Conservation (phyloP, 2,329 filamentous ascomycete genomes). For the Dactylellina sp. region DNA sequence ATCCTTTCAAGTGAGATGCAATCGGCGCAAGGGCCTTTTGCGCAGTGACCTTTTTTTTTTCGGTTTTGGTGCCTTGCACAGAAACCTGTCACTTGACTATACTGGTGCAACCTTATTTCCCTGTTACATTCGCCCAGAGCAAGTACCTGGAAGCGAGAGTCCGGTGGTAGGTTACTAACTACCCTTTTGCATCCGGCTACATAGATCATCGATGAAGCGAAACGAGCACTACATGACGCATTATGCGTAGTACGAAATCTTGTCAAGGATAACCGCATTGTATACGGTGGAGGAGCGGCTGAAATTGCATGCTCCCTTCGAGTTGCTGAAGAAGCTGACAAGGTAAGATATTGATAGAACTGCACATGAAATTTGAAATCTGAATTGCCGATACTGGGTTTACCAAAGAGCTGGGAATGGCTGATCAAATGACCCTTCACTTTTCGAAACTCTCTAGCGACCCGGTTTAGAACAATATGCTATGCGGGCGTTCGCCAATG, state of each 20-base stretch:
- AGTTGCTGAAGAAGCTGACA: slow-evolving; percentile 92
- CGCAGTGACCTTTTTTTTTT: slow-evolving; percentile 24
- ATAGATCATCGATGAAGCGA: slow-evolving; percentile 98
- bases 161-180: slow-evolving; percentile 31
- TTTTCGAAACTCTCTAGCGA: slow-evolving; percentile 68
- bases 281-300: slow-evolving; percentile 95
- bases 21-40: slow-evolving; percentile 11
- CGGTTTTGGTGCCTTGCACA: slow-evolving; percentile 18
- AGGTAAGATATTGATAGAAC: slow-evolving; percentile 66
- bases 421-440: slow-evolving; percentile 56
- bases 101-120: slow-evolving; percentile 40
- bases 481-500: slow-evolving; percentile 97
- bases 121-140: slow-evolving; percentile 37
- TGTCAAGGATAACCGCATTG: slow-evolving; percentile 93
- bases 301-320: slow-evolving; percentile 97
- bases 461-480: slow-evolving; percentile 98
- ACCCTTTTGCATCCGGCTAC: slow-evolving; percentile 22
- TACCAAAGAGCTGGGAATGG: slow-evolving; percentile 55
- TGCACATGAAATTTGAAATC: slow-evolving; percentile 30
- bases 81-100: slow-evolving; percentile 54
- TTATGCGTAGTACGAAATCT: slow-evolving; percentile 97
- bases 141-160: slow-evolving; percentile 38
- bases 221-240: slow-evolving; percentile 95
- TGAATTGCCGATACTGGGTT: slow-evolving; percentile 39
- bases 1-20: slow-evolving; percentile 17